Conservation (phyloP, 2,329 filamentous ascomycete species). For the Byssothecium circinans region DNA sequence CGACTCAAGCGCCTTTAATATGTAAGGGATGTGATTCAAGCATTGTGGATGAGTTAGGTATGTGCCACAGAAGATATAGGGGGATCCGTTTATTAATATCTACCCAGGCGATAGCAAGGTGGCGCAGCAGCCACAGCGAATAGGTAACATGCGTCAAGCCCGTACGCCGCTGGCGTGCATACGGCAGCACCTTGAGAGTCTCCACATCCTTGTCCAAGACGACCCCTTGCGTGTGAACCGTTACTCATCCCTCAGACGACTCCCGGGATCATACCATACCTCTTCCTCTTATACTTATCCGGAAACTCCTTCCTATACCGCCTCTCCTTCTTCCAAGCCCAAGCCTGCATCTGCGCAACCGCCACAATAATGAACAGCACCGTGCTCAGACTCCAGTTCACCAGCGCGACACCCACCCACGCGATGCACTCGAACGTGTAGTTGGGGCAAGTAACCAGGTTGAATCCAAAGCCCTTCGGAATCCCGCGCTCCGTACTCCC, state of each 20-base stretch:
- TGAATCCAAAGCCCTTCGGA: slow-evolving; percentile 81
- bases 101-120: background rate
- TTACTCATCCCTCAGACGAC: slow-evolving; percentile 56
- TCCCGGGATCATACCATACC: slow-evolving; percentile 77
- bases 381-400: slow-evolving; percentile 78
- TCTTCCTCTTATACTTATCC: slow-evolving; percentile 94
- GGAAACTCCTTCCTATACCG: slow-evolving; percentile 89
- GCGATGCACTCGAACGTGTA: slow-evolving; percentile 91
- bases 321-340: slow-evolving; percentile 90
- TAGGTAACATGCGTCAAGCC: too few relatives aligned
- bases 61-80: too few relatives aligned
- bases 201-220: background rate
- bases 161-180: too few relatives aligned
- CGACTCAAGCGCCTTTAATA: background rate
- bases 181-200: too few relatives aligned
- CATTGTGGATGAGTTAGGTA: too few relatives aligned
- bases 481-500: slow-evolving; percentile 85
- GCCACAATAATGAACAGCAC: slow-evolving; percentile 75
- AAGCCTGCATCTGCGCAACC: slow-evolving; percentile 76
- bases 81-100: too few relatives aligned
- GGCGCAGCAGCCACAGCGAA: slow-evolving; percentile 1
- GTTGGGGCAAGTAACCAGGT: slow-evolving; percentile 90
- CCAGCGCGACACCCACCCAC: slow-evolving; percentile 80
- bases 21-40: background rate
- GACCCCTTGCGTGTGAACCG: too few relatives aligned